Conservation (phyloP, 176 grass and related monocot genomes). For the Aegilops umbellulata region DNA sequence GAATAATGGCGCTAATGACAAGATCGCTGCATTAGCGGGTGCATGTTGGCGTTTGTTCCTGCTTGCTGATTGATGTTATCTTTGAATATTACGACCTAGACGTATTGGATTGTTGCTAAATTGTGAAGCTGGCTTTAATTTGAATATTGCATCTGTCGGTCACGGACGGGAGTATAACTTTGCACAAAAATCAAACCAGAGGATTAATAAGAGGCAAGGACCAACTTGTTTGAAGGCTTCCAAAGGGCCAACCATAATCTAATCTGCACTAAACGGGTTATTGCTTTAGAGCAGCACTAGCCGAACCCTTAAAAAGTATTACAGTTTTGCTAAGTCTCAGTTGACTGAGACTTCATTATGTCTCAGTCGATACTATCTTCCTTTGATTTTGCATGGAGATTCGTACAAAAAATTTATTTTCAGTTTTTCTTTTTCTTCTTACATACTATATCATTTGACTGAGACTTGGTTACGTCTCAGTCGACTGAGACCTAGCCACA, state of each 20-base stretch:
- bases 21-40: constrained; percentile 23
- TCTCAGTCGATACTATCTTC: too few species aligned
- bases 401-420: too few species aligned
- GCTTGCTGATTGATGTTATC: constrained; percentile 13
- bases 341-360: too few species aligned
- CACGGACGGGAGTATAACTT: background rate
- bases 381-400: too few species aligned
- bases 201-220: background rate
- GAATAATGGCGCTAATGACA: background rate
- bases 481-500: too few species aligned
- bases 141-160: background rate
- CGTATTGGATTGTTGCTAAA: background rate
- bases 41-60: constrained; percentile 1
- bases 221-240: background rate
- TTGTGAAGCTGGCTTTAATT: background rate
- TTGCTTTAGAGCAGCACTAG: too few species aligned
- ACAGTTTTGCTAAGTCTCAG: too few species aligned
- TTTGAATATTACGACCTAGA: background rate
- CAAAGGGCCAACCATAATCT: background rate
- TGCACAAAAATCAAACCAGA: background rate
- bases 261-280: too few species aligned
- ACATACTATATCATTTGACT: too few species aligned
- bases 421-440: too few species aligned
- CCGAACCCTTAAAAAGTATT: too few species aligned
- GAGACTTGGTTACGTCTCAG: too few species aligned